A percentile compares a stretch with the other conserved stretches of the same genome.
phyloP scores from a whole-genome alignment of 306 rosid species.

The Carpinus fangiana region DNA sequence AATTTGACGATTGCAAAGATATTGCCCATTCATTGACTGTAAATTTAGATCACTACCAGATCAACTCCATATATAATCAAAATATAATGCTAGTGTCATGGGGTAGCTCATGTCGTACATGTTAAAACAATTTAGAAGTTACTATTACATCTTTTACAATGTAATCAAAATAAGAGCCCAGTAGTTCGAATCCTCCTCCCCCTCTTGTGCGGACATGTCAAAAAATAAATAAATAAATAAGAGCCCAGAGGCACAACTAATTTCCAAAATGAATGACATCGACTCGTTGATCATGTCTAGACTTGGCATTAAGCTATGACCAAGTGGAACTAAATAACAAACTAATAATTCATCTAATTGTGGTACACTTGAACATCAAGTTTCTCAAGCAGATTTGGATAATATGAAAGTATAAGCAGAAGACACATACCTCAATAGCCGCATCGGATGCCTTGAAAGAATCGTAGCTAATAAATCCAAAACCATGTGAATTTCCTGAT shows the following conservation, averaged over 20 bases:
- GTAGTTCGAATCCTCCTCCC: too few relatives aligned
- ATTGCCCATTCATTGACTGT: conserved; percentile 97
- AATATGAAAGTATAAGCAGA: background rate
- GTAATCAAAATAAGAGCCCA: background rate
- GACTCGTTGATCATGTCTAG: background rate
- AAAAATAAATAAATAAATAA: background rate
- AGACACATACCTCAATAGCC: conserved; percentile 79
- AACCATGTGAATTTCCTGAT: conserved; percentile 94
- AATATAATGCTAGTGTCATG: conserved; percentile 2
- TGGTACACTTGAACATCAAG: background rate
- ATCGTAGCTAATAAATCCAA: conserved; percentile 97
- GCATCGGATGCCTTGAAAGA: conserved; percentile 98
- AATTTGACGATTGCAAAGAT: conserved; percentile 98
- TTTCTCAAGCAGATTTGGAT: background rate
- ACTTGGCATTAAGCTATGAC: background rate
- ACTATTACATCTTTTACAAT: background rate
- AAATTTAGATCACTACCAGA: conserved; percentile 3
- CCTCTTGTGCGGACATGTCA: too few relatives aligned
- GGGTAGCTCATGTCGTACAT: background rate
- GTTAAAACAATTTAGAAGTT: background rate
- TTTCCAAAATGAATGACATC: background rate
- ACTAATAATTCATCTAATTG: background rate
- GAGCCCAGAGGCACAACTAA: background rate
- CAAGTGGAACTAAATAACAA: background rate
- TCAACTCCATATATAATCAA: background rate